Conservation (phyloP, 2,329 filamentous ascomycete genomes). For the Fusarium heterosporum region DNA sequence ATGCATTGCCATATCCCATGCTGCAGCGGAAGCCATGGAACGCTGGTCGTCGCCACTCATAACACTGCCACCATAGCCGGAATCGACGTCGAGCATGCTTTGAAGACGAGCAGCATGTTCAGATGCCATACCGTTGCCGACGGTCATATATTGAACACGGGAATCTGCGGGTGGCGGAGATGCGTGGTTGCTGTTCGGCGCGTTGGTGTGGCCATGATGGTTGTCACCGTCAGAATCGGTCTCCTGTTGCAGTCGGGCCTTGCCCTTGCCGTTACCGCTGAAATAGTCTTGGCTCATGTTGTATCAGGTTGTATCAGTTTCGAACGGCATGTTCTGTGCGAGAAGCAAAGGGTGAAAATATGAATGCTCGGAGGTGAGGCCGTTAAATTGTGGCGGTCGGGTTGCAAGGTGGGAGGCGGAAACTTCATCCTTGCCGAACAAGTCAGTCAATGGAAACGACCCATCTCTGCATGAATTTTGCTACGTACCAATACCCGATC, state of each 20-base stretch:
- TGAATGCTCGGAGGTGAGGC: conserved; percentile 34
- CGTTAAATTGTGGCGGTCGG: conserved; percentile 37
- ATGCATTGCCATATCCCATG: conserved; percentile 60
- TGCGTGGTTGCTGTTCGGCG: conserved; percentile 44
- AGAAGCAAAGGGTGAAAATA: conserved; percentile 29
- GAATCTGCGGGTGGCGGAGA: conserved; percentile 44
- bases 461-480: conserved; percentile 51
- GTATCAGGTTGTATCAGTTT: conserved; percentile 40
- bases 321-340: conserved; percentile 52
- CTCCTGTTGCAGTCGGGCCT: conserved; percentile 55
- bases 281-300: conserved; percentile 72
- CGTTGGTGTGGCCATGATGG: conserved; percentile 35
- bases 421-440: conserved; percentile 24
- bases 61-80: conserved; percentile 82
- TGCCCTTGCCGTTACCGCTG: conserved; percentile 67
- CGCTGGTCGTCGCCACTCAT: conserved; percentile 71
- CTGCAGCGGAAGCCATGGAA: conserved; percentile 58
- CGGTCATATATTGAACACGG: conserved; percentile 82
- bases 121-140: conserved; percentile 84
- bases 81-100: conserved; percentile 85
- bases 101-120: conserved; percentile 85
- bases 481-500: conserved; percentile 41
- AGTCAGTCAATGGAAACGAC: conserved; percentile 33
- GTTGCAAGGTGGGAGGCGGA: conserved; percentile 27
- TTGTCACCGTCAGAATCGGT: conserved; percentile 43